Base-by-base conservation (phyloP, 495 filamentous ascomycete species). In the Xylaria longipes region DNA sequence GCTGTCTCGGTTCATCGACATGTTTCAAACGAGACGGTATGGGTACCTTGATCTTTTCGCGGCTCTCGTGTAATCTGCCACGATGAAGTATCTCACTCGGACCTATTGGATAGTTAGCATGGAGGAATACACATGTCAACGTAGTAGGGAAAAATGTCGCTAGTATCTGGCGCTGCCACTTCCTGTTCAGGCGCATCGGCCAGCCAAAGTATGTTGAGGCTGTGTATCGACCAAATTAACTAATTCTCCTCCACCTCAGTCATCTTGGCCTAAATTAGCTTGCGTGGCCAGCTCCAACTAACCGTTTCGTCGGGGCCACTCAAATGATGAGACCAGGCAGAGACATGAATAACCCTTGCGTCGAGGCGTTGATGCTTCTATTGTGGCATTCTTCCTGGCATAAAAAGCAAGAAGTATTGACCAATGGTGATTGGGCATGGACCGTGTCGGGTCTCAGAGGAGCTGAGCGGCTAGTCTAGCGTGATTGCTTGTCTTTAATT, bases 351-450 rank as follows among this genome's bases (percentile, higher is more conserved):
- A 22, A 4, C 29, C 25, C 43, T 31, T 48, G 22, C 25, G 14
- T 65, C n/a, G 0, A 50, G 8, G 29, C 17, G 43, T 37, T 9
- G 29, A 48, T 14, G 31, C 29, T n/a, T 48, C 20, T 6, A 22
- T 41, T 6, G 62, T 52, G 45, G 31, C 63, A 52, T 66, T 66
- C 39, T 11, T 25, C 29, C 43, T 11, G 45, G 31, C 27, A 17
- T 35, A 67, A 56, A 54, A 54, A 56, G 65, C 46, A 67, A 67
- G 9, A 3, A 29, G 48, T 22, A 67, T 67, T 39, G 64, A 15
- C 48, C 48, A 25, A 41, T 22, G n/a, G 5, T 56, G 31, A 20
- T n/a, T 67, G 48, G 14, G 12, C 41, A 41, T 67, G 35, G 25
- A 20, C 33, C 11, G 46, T 22, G 7, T 43, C 33, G 33, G 65